phyloP scores from a whole-genome alignment of 352 stramenopile species.

The Globisporangium acanthophoron region DNA sequence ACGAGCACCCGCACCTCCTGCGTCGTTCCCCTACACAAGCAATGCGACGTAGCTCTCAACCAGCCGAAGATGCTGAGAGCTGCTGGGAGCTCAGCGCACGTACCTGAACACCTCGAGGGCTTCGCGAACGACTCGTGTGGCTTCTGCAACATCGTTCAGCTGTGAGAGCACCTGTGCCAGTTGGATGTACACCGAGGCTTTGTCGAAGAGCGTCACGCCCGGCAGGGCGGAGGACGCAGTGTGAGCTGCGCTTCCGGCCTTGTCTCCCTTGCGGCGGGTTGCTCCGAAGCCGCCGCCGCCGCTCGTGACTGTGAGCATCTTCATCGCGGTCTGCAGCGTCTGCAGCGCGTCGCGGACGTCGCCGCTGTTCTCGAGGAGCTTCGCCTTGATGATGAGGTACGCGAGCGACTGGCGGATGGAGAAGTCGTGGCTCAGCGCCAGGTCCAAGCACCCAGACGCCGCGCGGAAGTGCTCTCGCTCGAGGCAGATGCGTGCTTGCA shows the following conservation, averaged over 20 bases:
- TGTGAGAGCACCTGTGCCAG: slow-evolving; percentile 76
- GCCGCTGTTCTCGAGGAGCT: slow-evolving; percentile 68
- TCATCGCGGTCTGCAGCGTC: slow-evolving; percentile 78
- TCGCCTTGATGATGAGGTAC: slow-evolving; percentile 88
- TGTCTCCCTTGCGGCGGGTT: slow-evolving; percentile 14
- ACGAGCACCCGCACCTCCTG: slow-evolving; percentile 91
- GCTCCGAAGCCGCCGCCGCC: slow-evolving; percentile 2
- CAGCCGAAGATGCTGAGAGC: too few species aligned
- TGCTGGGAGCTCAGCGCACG: neutral
- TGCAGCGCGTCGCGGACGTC: slow-evolving; percentile 76
- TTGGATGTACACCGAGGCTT: slow-evolving; percentile 86
- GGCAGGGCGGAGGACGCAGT: neutral
- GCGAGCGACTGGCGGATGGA: slow-evolving; percentile 71
- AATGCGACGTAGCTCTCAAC: neutral
- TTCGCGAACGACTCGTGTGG: slow-evolving; percentile 59
- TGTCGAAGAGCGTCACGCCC: slow-evolving; percentile 69
- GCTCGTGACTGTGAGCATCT: slow-evolving; percentile 27
- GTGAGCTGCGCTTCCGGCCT: neutral
- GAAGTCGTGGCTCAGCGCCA: slow-evolving; percentile 89
- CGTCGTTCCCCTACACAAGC: slow-evolving; percentile 37
- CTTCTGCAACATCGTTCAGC: slow-evolving; percentile 65
- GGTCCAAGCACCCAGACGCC: slow-evolving; percentile 73
- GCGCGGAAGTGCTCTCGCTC: slow-evolving; percentile 70
- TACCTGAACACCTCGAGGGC: slow-evolving; percentile 68
- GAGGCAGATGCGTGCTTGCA: slow-evolving; percentile 78